Evolutionary conservation across 2,329 filamentous ascomycete genomes (phyloP).

Genomic region (Fusarium begoniae): DNA sequence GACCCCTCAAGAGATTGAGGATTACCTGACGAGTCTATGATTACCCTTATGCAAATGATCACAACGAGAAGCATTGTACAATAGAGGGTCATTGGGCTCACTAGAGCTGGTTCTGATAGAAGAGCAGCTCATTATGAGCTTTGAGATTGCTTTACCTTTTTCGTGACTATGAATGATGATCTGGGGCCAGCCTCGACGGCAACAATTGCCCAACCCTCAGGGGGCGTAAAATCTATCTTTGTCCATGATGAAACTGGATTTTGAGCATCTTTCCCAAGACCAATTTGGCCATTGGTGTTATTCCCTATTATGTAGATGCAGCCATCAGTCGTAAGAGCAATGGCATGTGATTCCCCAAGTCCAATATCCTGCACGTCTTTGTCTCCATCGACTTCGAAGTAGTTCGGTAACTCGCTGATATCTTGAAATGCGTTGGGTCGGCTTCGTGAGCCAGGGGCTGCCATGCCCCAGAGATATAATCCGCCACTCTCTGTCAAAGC

Average conservation of each 20-base stretch:
- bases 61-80: conserved; percentile 53
- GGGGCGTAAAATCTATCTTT: conserved; percentile 45
- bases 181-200: conserved; percentile 60
- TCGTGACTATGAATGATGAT: conserved; percentile 59
- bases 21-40: conserved; percentile 98
- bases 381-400: conserved; percentile 56
- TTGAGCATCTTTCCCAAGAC: conserved; percentile 46
- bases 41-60: conserved; percentile 38
- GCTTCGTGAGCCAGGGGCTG: conserved; percentile 36
- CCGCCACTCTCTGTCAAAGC: conserved; percentile 67
- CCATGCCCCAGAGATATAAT: conserved; percentile 69
- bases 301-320: conserved; percentile 65
- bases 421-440: conserved; percentile 46
- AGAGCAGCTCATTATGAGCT: conserved; percentile 17
- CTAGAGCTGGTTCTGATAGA: conserved; percentile 44
- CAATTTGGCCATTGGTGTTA: conserved; percentile 69
- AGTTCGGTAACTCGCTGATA: conserved; percentile 50
- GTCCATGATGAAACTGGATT: conserved; percentile 48
- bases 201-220: conserved; percentile 43
- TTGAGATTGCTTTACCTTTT: conserved; percentile 26
- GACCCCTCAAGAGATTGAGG: conserved; percentile 97
- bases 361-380: conserved; percentile 66
- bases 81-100: conserved; percentile 57
- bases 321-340: conserved; percentile 61
- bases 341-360: conserved; percentile 67